These are phyloP conservation scores for Trametes versicolor DNA, from an alignment of 1,284 basidiomycete genomes.

Conservation along the genomic window DNA sequence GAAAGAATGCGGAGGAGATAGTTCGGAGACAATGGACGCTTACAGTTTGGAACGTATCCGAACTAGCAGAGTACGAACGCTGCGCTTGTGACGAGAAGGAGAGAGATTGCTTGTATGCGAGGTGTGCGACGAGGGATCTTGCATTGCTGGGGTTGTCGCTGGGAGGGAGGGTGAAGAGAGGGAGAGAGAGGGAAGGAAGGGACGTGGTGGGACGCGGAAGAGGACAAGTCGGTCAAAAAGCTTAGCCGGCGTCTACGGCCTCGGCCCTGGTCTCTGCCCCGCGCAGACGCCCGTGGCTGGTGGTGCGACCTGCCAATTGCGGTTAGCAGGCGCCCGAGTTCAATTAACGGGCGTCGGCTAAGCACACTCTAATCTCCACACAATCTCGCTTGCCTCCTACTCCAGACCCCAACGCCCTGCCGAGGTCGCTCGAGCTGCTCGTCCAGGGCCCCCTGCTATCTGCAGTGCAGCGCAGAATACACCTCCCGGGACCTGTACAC, in stretches of 20 bases:
- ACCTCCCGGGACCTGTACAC: slow-evolving; percentile 1
- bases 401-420: neutral
- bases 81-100: slow-evolving; percentile 19
- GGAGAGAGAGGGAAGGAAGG: slow-evolving; percentile 16
- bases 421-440: neutral
- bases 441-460: neutral
- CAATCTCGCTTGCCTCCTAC: slow-evolving; percentile 4
- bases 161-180: slow-evolving; percentile 11
- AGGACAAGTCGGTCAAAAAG: slow-evolving; percentile 30
- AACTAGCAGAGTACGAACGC: slow-evolving; percentile 23
- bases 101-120: neutral
- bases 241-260: slow-evolving; percentile 27
- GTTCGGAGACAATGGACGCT: slow-evolving; percentile 3
- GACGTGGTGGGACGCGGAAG: slow-evolving; percentile 16
- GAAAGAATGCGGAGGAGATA: neutral
- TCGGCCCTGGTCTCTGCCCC: slow-evolving; percentile 13
- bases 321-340: slow-evolving; percentile 12
- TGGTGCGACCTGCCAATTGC: neutral
- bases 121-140: neutral
- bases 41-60: slow-evolving; percentile 32
- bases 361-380: slow-evolving; percentile 6
- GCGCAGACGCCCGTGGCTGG: slow-evolving; percentile 17
- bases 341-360: slow-evolving; percentile 16
- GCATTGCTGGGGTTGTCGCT: slow-evolving; percentile 30
- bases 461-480: neutral